Evolutionary conservation across 1,284 basidiomycete species (phyloP).

Genomic region (Mycosarcoma maydis): DNA sequence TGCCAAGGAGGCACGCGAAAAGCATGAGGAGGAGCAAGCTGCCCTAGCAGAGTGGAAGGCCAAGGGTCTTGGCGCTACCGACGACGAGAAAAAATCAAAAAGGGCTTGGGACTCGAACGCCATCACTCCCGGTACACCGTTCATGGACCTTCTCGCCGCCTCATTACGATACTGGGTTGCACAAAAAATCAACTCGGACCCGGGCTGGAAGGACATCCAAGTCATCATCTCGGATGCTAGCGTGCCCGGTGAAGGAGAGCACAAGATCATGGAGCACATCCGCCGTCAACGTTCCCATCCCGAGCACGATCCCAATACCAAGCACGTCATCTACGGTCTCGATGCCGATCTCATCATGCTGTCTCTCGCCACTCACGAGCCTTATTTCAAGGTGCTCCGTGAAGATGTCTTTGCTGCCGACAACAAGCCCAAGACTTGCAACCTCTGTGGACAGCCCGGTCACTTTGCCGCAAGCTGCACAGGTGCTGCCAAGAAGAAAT

Average conservation of each 20-base stretch:
- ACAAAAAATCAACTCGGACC: slow-evolving; percentile 91
- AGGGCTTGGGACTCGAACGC: slow-evolving; percentile 97
- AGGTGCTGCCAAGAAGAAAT: slow-evolving; percentile 61
- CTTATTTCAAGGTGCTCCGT: slow-evolving; percentile 93
- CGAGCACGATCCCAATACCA: slow-evolving; percentile 91
- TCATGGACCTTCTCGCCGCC: slow-evolving; percentile 90
- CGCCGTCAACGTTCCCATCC: slow-evolving; percentile 86
- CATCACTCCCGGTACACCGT: slow-evolving; percentile 96
- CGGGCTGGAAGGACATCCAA: slow-evolving; percentile 84
- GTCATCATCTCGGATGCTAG: slow-evolving; percentile 96
- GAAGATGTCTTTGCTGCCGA: slow-evolving; percentile 94
- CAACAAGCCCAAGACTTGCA: slow-evolving; percentile 74
- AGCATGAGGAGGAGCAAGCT: slow-evolving; percentile 84
- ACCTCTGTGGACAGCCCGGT: slow-evolving; percentile 90
- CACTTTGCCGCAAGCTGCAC: slow-evolving; percentile 93
- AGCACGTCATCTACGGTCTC: slow-evolving; percentile 96
- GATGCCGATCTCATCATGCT: slow-evolving; percentile 99
- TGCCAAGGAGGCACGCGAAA: slow-evolving; percentile 92
- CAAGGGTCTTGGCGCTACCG: slow-evolving; percentile 85
- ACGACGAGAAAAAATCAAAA: slow-evolving; percentile 79
- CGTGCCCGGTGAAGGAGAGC: slow-evolving; percentile 98
- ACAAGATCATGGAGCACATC: slow-evolving; percentile 99
- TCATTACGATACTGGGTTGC: slow-evolving; percentile 96
- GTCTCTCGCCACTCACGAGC: slow-evolving; percentile 95
- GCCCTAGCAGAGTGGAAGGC: slow-evolving; percentile 86